Evolutionary conservation across 306 rosid genomes (phyloP), one percentile per base, ranked within the genome.

Genomic region (Casuarina glauca): DNA sequence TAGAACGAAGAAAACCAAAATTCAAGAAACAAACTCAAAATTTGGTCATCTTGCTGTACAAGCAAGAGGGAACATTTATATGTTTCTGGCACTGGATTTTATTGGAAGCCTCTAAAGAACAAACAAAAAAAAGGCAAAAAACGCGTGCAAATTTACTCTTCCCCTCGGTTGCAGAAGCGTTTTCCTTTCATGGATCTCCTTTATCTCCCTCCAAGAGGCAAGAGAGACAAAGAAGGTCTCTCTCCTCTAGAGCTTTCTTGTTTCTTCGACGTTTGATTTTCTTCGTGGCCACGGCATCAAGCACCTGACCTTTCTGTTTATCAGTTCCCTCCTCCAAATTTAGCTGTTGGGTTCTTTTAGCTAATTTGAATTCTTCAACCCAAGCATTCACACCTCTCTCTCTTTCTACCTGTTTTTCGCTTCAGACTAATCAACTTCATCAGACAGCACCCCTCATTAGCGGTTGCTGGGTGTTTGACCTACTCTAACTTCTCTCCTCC

Each of bases 331-430:
- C 67, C 35, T 4, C 50, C 48, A 7, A 43, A 66, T 41, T 66
- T 66, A 66, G 71, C 48, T 16, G 50, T 17, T n/a, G 48, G 50
- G 45, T 16, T 54, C 19, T 35, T 50, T 75, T 53, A 58, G 63
- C 41, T 9, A 48, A 49, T 84, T 84, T 73, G 79, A 73, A 72
- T 42, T n/a, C 76, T 64, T 84, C 87, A 67, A 78, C 38, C 69
- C 12, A 69, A 39, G 26, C 0, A 75, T 53, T 78, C 82, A 39
- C 16, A 42, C 76, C 76, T 55, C 35, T 49, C 67, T 50, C 57
- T 49, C 52, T 42, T 45, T 41, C 38, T 52, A 9, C 41, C 43
- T 10, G 32, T 13, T 50, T 9, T 35, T 70, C 13, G 38, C 49
- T 1, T 53, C 72, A 41, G 79, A 4, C 55, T 44, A 3, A 36